These are phyloP conservation scores for Entomortierella chlamydospora DNA, from an alignment of 192 early-diverging fungal species.

Conservation along the genomic window DNA sequence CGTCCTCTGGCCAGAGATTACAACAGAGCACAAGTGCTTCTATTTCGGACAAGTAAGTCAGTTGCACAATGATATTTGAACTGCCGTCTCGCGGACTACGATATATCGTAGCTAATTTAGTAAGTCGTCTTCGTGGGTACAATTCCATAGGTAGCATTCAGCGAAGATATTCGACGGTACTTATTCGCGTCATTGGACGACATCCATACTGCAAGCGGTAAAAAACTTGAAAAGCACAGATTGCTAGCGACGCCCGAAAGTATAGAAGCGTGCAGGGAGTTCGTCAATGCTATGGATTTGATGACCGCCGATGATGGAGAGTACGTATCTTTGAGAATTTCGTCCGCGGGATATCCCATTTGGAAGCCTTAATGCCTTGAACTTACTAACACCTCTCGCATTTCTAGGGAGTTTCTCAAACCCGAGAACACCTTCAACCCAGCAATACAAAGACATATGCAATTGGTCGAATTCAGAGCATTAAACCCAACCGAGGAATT, in stretches of 20 bases:
- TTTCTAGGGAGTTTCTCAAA: constrained; percentile 60
- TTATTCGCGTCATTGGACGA: constrained; percentile 64
- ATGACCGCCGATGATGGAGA: constrained; percentile 63
- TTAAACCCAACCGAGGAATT: constrained; percentile 63
- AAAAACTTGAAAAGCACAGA: constrained; percentile 57
- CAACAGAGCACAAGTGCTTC: constrained; percentile 52
- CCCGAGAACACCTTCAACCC: constrained; percentile 73
- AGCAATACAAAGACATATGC: constrained; percentile 62
- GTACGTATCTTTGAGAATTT: constrained; percentile 37
- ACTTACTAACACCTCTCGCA: neutral
- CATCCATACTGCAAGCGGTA: constrained; percentile 52
- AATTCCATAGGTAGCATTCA: constrained; percentile 68
- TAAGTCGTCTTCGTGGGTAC: neutral
- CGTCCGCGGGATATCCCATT: too few species aligned
- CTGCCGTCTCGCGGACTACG: too few species aligned
- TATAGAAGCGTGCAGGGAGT: constrained; percentile 61
- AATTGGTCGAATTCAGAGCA: constrained; percentile 69
- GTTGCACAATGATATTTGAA: neutral
- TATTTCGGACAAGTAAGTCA: constrained; percentile 57
- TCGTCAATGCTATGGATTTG: constrained; percentile 71
- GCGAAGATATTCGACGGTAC: constrained; percentile 70
- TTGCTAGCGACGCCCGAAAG: constrained; percentile 63
- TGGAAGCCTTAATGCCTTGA: neutral
- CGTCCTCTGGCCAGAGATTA: constrained; percentile 66
- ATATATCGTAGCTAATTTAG: too few species aligned